Conservation (phyloP, 1,139 yeast genomes). For the Geotrichum cucujoidarum region DNA sequence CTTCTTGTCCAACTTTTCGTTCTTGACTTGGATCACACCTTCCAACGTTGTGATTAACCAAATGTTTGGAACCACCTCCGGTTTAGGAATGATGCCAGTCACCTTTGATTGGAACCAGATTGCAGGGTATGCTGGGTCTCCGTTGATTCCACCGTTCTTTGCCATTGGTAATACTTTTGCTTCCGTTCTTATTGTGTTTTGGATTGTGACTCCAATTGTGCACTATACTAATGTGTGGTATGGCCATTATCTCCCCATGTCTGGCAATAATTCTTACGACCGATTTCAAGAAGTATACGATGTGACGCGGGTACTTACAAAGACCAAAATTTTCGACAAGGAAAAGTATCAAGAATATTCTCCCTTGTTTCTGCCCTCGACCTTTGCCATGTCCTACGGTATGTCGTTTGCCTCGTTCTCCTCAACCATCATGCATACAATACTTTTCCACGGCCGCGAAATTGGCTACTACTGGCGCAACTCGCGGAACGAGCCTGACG, state of each 20-base stretch:
- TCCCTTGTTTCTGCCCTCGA: conserved; percentile 59
- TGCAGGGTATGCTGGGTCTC: conserved; percentile 56
- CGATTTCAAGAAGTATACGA: conserved; percentile 44
- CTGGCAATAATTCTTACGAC: conserved; percentile 43
- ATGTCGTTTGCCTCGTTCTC: conserved; percentile 59
- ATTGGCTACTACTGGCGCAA: conserved; percentile 45
- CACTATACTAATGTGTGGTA: conserved; percentile 51
- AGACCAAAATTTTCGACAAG: conserved; percentile 43
- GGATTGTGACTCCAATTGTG: conserved; percentile 45
- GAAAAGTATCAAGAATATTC: conserved; percentile 51
- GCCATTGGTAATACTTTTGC: conserved; percentile 49
- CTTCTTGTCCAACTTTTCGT: conserved; percentile 48
- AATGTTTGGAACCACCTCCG: conserved; percentile 55
- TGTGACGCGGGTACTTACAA: conserved; percentile 44
- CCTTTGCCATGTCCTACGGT: conserved; percentile 59
- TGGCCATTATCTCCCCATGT: conserved; percentile 50
- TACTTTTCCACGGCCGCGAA: conserved; percentile 52
- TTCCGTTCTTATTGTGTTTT: conserved; percentile 44
- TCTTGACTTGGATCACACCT: conserved; percentile 55
- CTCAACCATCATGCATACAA: conserved; percentile 53
- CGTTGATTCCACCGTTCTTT: conserved; percentile 63
- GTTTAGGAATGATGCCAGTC: conserved; percentile 59
- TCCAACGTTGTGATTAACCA: conserved; percentile 53
- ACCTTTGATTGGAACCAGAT: conserved; percentile 56
- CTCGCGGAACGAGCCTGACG: conserved; percentile 46